Conservation (phyloP, 2,329 filamentous ascomycete genomes). For the Aspergillus sp. region DNA sequence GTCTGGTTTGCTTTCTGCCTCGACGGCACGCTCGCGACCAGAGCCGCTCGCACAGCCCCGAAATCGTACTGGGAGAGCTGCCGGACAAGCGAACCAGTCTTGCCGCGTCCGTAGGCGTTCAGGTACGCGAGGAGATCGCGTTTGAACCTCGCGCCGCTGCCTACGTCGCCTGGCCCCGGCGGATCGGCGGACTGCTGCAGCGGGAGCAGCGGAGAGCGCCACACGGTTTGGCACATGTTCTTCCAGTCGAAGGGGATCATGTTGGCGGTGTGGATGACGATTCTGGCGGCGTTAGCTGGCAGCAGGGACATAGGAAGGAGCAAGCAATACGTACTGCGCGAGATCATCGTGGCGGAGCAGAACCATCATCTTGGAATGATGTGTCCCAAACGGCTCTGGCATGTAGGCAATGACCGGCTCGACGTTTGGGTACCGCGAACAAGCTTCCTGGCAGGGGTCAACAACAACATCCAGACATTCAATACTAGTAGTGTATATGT, state of each 20-base stretch:
- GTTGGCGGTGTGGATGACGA: slow-evolving; percentile 82
- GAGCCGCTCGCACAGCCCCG: slow-evolving; percentile 53
- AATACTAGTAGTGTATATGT: no score
- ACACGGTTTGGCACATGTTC: slow-evolving; percentile 78
- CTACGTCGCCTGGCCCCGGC: slow-evolving; percentile 30
- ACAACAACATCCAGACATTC: no score
- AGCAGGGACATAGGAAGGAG: not conserved
- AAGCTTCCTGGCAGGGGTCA: slow-evolving; percentile 52
- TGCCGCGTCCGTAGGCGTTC: slow-evolving; percentile 53
- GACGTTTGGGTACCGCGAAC: slow-evolving; percentile 56
- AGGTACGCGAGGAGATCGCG: slow-evolving; percentile 65
- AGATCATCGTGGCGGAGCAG: slow-evolving; percentile 66
- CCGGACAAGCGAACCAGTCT: slow-evolving; percentile 46
- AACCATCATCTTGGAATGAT: slow-evolving; percentile 83
- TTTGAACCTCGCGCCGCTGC: slow-evolving; percentile 65
- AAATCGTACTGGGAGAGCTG: slow-evolving; percentile 61
- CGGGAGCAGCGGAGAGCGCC: slow-evolving; percentile 65
- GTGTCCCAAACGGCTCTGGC: slow-evolving; percentile 77
- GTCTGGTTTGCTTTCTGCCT: slow-evolving; percentile 44
- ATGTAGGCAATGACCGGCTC: slow-evolving; percentile 64
- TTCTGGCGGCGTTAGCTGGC: slow-evolving; percentile 16
- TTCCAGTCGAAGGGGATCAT: slow-evolving; percentile 83
- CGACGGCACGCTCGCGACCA: slow-evolving; percentile 72
- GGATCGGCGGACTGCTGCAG: slow-evolving; percentile 1
- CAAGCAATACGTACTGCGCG: slow-evolving; percentile 45